phyloP scores from a whole-genome alignment of 2,329 filamentous ascomycete species.

The Byssoonygena ceratinophila region DNA sequence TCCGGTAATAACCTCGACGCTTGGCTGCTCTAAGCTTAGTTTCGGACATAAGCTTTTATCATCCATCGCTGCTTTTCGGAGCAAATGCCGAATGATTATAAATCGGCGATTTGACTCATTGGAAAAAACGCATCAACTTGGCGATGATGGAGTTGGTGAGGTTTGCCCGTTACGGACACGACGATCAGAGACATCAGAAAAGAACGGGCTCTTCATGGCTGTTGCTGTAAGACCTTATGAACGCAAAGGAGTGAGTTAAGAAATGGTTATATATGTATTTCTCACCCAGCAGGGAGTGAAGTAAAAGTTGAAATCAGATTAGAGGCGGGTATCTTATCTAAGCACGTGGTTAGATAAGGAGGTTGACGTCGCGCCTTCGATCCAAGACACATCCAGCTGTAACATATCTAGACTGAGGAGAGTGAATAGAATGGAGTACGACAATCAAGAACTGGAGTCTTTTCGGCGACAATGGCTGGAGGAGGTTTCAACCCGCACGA shows the following conservation, averaged over 20 bases:
- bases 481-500: conserved; percentile 52
- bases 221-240: no score
- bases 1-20: not conserved
- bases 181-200: no score
- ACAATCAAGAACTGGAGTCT: conserved; percentile 58
- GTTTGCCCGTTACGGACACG: not conserved
- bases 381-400: no score
- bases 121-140: no score
- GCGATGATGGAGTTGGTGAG: not conserved
- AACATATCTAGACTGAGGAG: no score
- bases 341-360: not conserved
- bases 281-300: no score
- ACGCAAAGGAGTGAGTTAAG: no score
- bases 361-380: no score
- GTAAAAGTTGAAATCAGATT: not conserved
- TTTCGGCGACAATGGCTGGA: conserved; percentile 81
- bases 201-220: no score
- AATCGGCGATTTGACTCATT: not conserved
- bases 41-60: not conserved
- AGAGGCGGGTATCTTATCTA: not conserved
- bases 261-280: no score
- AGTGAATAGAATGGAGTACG: not conserved
- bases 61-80: not conserved
- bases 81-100: not conserved
- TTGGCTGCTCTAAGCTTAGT: not conserved